Base-by-base conservation (phyloP, 1,284 basidiomycete genomes). In the Cutaneotrichosporon spelunceum region DNA sequence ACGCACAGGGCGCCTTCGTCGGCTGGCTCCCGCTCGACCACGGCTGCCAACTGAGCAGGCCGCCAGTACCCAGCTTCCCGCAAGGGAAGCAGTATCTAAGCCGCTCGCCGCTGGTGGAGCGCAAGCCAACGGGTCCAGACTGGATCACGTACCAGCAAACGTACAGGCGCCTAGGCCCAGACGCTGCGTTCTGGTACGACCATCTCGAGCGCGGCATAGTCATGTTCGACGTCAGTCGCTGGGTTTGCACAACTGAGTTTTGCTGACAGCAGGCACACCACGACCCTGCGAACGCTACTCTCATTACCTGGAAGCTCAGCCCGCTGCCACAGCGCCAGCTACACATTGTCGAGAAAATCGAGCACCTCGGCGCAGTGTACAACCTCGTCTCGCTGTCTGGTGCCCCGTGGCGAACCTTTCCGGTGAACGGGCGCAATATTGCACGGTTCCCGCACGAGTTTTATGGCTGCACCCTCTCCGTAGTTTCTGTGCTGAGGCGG, bases 1-100 rank as follows among this genome's bases (percentile, higher is more conserved):
- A n/a, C 8, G 29, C 36, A 11, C 2, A 44, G 7, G 60, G 60
- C 23, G 60, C 60, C 9, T 56, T 61, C 27, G 60, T 61, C 29
- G 60, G 60, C 16, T 61, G 60, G 60, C 54, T 61, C 23, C 54
- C 60, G 8, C 49, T 61, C 24, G 48, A 53, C 54, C 45, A 34
- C 24, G 39, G 39, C 10, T 55, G 52, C 9, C 3, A 16, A 34
- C 33, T 21, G 21, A 34, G 16, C 30, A n/a, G n/a, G n/a, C n/a
- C 30, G 30, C 30, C 30, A 33, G 30, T 11, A 33, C 30, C 7
- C 30, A n/a, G n/a, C n/a, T n/a, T 33, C 30, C 30, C 30, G 30
- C 30, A 33, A 33, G 30, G 34, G 3, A 36, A 36, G 34, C 10
- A 45, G 44, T 5, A 13, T 21, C 7, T 45, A 4, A 45, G 44